Evolutionary conservation across 1,139 yeast species (phyloP).

Genomic region (Pichia sp.): DNA sequence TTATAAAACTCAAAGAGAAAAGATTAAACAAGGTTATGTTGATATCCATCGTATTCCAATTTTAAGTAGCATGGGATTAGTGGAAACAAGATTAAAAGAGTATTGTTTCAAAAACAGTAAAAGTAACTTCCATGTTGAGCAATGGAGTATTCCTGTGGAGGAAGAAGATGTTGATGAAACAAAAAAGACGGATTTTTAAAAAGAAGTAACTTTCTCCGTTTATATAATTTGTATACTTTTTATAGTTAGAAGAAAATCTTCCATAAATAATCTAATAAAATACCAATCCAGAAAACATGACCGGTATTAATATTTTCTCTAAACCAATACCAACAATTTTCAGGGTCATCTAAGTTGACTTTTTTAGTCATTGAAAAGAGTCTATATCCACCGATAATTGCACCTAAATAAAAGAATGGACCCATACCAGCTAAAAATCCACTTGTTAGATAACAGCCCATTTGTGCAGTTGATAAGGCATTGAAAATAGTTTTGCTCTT

Average conservation of each 20-base stretch:
- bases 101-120: slow-evolving; percentile 82
- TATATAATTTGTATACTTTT: not conserved
- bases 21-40: slow-evolving; percentile 79
- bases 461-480: slow-evolving; percentile 60
- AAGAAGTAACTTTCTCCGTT: not conserved
- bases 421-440: slow-evolving; percentile 83
- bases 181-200: slow-evolving; percentile 4
- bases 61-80: slow-evolving; percentile 69
- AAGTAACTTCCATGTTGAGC: slow-evolving; percentile 76
- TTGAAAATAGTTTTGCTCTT: slow-evolving; percentile 63
- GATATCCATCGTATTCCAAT: slow-evolving; percentile 69
- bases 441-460: slow-evolving; percentile 56
- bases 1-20: slow-evolving; percentile 64
- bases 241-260: slow-evolving; percentile 5
- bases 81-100: slow-evolving; percentile 71
- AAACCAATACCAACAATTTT: slow-evolving; percentile 77
- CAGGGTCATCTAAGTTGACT: slow-evolving; percentile 75
- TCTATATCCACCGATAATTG: slow-evolving; percentile 62
- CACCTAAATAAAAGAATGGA: slow-evolving; percentile 69
- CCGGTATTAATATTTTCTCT: slow-evolving; percentile 77
- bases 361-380: slow-evolving; percentile 56
- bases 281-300: slow-evolving; percentile 67
- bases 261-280: slow-evolving; percentile 60
- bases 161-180: slow-evolving; percentile 45
- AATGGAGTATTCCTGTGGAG: slow-evolving; percentile 94